Evolutionary conservation across 106 monocot genomes (phyloP), one percentile per base, ranked within the genome.

Genomic region (Dioscorea alata): DNA sequence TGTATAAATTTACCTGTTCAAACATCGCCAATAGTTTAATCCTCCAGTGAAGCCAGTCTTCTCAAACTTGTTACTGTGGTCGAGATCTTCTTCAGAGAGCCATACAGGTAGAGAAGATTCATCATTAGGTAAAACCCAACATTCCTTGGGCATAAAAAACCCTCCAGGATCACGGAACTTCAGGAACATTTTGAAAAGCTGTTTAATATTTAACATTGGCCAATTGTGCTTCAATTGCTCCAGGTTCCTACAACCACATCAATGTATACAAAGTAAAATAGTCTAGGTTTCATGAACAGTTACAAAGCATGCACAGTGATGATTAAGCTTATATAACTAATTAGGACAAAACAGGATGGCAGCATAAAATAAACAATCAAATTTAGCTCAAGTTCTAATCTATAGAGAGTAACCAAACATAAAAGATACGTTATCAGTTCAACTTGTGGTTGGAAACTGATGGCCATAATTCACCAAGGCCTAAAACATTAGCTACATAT

Each of bases 141-240:
- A 34, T 48, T 57, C 35, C 13, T 69, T 69, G 9, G 69, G 69
- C 21, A 69, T 59, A 10, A 34, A 34, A 2, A 59, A 22, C 25
- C 34, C 57, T 0, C 20, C 23, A 19, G 69, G 58, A 59, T 9
- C 24, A 15, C 56, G 58, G 25, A 52, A 34, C 0, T 34, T 35
- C 2, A 69, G 35, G 34, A 59, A 69, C n/a, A 34, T 69, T 12
- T 57, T 69, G 20, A 69, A 22, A 0, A 69, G 20, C 4, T 17
- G 14, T 59, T 57, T 48, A 19, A 34, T 59, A 6, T 34, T 34
- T 58, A 33, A 48, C 32, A 21, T 33, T 34, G 59, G 69, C 35
- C 12, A 69, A 69, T 34, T 69, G 33, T 42, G 69, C 57, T 69
- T 69, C 69, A 12, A 59, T 42, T 28, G 19, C 69, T 34, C 69